Evolutionary conservation across 805 yeast genomes (phyloP).

Genomic region (Cyberlindnera nakhonratchasimensis): DNA sequence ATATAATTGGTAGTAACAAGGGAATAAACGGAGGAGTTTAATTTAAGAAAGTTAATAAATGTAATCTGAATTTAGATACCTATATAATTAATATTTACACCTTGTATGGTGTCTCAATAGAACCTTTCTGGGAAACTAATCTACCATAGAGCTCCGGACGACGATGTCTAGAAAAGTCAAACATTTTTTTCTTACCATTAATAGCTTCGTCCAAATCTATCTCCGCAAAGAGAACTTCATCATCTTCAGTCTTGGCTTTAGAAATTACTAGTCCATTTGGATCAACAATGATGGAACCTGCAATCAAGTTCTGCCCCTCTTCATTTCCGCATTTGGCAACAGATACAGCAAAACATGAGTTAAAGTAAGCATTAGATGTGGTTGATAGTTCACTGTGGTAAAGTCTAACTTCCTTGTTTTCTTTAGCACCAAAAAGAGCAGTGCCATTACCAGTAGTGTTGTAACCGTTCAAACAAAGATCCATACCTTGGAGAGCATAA

Average conservation of each 20-base stretch:
- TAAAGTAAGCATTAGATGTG: conserved; percentile 34
- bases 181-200: conserved; percentile 35
- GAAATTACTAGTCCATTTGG: conserved; percentile 35
- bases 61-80: too few species aligned
- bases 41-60: too few species aligned
- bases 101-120: conserved; percentile 24
- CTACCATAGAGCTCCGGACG: conserved; percentile 34
- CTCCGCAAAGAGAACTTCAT: conserved; percentile 32
- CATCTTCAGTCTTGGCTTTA: conserved; percentile 35
- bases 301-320: conserved; percentile 36
- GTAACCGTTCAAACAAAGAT: conserved; percentile 35
- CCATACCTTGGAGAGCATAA: conserved; percentile 39
- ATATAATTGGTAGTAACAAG: too few species aligned
- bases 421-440: conserved; percentile 31
- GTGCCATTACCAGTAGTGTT: conserved; percentile 37
- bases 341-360: conserved; percentile 33
- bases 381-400: conserved; percentile 35
- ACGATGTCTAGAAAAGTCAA: conserved; percentile 37
- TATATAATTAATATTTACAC: background rate
- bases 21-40: too few species aligned
- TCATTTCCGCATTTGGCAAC: conserved; percentile 37
- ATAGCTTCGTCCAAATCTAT: conserved; percentile 36
- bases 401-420: conserved; percentile 31
- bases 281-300: conserved; percentile 35
- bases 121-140: conserved; percentile 29